Conservation (phyloP, 2,329 filamentous ascomycete species). For the Leptographium lundbergii region DNA sequence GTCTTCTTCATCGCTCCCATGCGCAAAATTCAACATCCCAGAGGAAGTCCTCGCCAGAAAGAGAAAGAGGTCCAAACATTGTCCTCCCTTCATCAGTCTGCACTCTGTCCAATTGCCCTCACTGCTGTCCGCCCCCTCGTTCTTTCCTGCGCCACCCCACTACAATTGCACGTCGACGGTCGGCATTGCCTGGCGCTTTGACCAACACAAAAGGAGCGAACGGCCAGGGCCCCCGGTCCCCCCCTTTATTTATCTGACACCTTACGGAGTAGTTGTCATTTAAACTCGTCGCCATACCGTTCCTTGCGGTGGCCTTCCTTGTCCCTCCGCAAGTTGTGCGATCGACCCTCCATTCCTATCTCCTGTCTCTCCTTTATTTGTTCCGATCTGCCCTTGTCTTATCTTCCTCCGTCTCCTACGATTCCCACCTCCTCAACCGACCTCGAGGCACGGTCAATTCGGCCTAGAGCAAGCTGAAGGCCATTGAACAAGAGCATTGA, state of each 20-base stretch:
- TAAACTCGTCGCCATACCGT: background rate
- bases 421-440: constrained; percentile 1
- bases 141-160: background rate
- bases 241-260: background rate
- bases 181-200: background rate
- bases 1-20: background rate
- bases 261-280: background rate
- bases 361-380: background rate
- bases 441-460: background rate
- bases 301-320: background rate
- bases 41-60: background rate
- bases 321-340: background rate
- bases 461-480: background rate
- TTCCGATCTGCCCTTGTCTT: background rate
- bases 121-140: background rate
- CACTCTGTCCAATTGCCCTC: background rate
- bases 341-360: background rate
- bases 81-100: background rate
- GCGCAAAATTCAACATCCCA: background rate
- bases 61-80: background rate
- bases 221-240: background rate
- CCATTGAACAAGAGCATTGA: background rate
- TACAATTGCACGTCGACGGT: background rate
- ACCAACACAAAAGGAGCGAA: background rate
- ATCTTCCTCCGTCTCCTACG: background rate